Evolutionary conservation across 495 filamentous ascomycete species (phyloP), one percentile per base, ranked within the genome.

Genomic region (Penicillium manginii): DNA sequence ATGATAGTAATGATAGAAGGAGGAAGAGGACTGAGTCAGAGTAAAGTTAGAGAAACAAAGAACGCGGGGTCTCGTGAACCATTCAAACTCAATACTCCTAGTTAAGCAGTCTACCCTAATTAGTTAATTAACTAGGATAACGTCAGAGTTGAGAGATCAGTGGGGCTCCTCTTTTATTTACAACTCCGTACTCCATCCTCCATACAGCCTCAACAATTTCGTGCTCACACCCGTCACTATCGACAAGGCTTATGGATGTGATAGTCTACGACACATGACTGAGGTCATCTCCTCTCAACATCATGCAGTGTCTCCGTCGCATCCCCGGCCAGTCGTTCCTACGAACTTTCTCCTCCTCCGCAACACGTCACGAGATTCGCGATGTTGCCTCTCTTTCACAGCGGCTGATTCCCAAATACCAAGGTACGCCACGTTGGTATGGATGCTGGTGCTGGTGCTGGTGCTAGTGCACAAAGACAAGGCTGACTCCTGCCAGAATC

Each of bases 391-490:
- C 65, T 19, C 71, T 84, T 32, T 65, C 79, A 8, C 64, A 61
- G 37, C 73, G 79, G 3, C 65, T 78, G 33, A 65, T 74, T 47
- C 82, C 82, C 17, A 75, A 69, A 59, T 84, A 81, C 61, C 78
- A 79, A 81, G 82, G 80, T 86, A 70, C 65, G 71, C 62, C 35
- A 37, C 5, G 35, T 37, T 33, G 31, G 5, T 33, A 11, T 11
- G 5, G 11, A 4, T 33, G 5, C 31, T 33, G 12, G 49, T 64
- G 29, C 53, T 65, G 23, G 59, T 9, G 4, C 10, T 11, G 14
- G 11, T 37, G 15, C 17, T 19, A 2, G 19, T 45, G 22, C 19
- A 26, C 33, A 14, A 2, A 18, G 6, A 26, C 29, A 6, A 40
- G 23, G 54, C 47, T 61, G 33, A 47, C 33, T 35, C 17, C 32